phyloP scores from a whole-genome alignment of 495 filamentous ascomycete species.

The Jackrogersella minutella region DNA sequence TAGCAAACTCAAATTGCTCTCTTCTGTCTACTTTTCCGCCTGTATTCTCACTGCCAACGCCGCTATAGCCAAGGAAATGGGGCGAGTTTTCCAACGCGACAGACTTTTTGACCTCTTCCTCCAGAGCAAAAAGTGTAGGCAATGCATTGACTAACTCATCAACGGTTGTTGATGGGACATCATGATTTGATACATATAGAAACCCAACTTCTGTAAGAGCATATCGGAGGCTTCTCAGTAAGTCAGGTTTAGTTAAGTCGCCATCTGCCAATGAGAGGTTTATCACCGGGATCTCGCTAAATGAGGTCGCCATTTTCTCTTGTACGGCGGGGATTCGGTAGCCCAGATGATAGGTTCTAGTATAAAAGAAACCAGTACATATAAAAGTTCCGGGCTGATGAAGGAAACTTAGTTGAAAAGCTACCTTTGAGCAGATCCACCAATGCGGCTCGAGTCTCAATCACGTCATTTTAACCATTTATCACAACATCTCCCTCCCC shows the following conservation, averaged over 20 bases:
- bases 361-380: conserved; percentile 15
- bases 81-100: conserved; percentile 59
- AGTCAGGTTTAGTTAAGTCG: conserved; percentile 22
- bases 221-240: conserved; percentile 53
- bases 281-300: conserved; percentile 55
- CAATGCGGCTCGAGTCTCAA: conserved; percentile 13
- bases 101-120: conserved; percentile 46
- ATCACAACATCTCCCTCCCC: conserved; percentile 22
- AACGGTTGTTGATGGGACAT: conserved; percentile 48
- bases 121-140: conserved; percentile 56
- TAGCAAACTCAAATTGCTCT: conserved; percentile 66
- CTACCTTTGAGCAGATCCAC: background rate
- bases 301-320: conserved; percentile 40
- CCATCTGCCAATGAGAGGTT: conserved; percentile 53
- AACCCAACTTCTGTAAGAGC: conserved; percentile 61
- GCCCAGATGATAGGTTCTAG: background rate
- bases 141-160: conserved; percentile 50
- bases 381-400: background rate
- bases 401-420: conserved; percentile 7
- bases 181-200: conserved; percentile 61
- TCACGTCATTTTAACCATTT: conserved; percentile 30
- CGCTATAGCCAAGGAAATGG: conserved; percentile 63
- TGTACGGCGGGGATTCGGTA: background rate
- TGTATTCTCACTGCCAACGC: conserved; percentile 60
- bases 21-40: conserved; percentile 56